These are phyloP conservation scores for Mucor irregularis DNA, from an alignment of 371 early-diverging fungal species.

Conservation along the genomic window DNA sequence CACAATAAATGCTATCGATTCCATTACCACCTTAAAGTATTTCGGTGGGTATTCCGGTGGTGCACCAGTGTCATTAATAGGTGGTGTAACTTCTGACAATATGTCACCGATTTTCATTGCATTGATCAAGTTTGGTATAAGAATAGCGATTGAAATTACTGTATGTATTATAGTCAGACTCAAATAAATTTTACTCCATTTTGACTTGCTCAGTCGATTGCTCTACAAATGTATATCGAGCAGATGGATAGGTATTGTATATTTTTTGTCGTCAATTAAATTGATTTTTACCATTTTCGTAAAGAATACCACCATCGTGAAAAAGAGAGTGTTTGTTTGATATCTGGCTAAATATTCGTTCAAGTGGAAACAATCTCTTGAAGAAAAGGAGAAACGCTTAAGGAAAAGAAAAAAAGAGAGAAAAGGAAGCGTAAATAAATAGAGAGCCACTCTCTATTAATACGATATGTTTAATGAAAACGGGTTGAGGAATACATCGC, in stretches of 20 bases:
- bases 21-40: conserved; percentile 2
- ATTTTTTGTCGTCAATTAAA: background rate
- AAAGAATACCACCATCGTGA: background rate
- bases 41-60: background rate
- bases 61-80: too few species aligned
- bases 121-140: background rate
- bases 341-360: too few species aligned
- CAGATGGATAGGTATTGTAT: background rate
- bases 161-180: background rate
- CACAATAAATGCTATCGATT: conserved; percentile 2
- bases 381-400: too few species aligned
- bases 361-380: too few species aligned
- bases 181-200: background rate
- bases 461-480: too few species aligned
- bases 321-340: too few species aligned
- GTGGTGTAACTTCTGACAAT: background rate
- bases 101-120: background rate
- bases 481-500: too few species aligned
- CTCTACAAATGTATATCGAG: background rate
- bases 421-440: too few species aligned
- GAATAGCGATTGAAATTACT: background rate
- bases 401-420: too few species aligned
- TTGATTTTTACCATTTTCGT: background rate
- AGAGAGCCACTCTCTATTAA: too few species aligned
- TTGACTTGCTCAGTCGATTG: background rate